Evolutionary conservation across 1,284 basidiomycete genomes (phyloP), one percentile per base, ranked within the genome.

Genomic region (Sporisorium sorghi): DNA sequence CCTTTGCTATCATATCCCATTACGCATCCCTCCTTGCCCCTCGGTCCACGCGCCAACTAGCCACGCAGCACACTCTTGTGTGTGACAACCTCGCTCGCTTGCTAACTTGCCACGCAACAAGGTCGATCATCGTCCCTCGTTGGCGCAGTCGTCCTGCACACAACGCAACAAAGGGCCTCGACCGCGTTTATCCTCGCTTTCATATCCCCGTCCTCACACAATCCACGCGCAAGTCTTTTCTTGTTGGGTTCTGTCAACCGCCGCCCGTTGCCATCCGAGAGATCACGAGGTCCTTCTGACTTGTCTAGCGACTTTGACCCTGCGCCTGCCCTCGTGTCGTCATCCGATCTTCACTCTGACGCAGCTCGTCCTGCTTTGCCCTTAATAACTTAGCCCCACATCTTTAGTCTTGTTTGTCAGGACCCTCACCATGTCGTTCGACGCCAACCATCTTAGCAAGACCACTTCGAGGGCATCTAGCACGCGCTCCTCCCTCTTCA

Each of bases 391-490:
- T 19, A 19, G 37, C 37, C 37, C 37, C n/a, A 40, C 8, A 19
- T 19, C 37, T 9, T 3, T n/a, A n/a, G n/a, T n/a, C 37, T 40
- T 46, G 43, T 48, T 43, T 33, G 14, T 14, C 15, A 15, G n/a
- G 12, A 9, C 32, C 48, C 43, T 26, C 65, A 65, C 33, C 71
- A 73, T 73, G 71, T 64, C 71, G 21, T 62, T 52, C 32, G 44
- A 61, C 7, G 21, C 24, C 43, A 54, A 51, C 46, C 26, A 50
- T 24, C 61, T 73, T 24, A 51, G 30, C 37, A 64, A 69, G 23
- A 69, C 71, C 47, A 17, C 49, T n/a, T 70, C 72, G 14, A 55
- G 72, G 28, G 61, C 61, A 37, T 73, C 71, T 23, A 68, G 61
- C 54, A 62, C 71, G 4, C 62, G 63, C 33, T 51, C 60, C 35